Evolutionary conservation across 2,329 filamentous ascomycete genomes (phyloP), one percentile per base, ranked within the genome.

Genomic region (Delphinella strobiligena): DNA sequence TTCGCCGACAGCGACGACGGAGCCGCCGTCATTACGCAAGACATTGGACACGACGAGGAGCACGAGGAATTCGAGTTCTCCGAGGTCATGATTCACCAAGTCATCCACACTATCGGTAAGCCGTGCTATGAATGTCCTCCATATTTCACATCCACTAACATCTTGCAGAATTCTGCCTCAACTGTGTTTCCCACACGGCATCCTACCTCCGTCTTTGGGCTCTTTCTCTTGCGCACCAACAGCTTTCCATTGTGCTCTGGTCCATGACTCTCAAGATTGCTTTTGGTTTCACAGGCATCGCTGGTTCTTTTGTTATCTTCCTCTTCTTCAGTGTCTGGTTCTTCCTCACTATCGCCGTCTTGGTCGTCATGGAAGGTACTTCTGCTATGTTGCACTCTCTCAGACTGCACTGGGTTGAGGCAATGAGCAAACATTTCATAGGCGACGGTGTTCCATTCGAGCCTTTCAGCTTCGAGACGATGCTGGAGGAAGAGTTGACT

Each of bases 171-270:
- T 98, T 98, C 69, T 98, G 91, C 60, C 74, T 98, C 53, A 98
- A 98, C 71, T 96, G 89, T 61, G 89, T 98, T 47, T 98, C 91
- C 19, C 91, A 98, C 66, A 98, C 93, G 4, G 91, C 91, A 4
- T 98, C 91, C 1, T 98, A 98, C 64, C 82, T 98, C 35, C 91
- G 91, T 70, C 82, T 98, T 33, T 98, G 91, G 91, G 91, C 91
- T 22, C 64, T 98, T 52, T 98, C 91, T 2, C 80, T 98, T 44
- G 91, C 91, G 22, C 91, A 98, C 70, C 91, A 98, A 62, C 91
- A 96, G 72, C 79, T 98, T 45, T 94, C 86, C 36, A 82, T 88
- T 48, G 91, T 98, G 47, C 74, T 98, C 35, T 98, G 91, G 91
- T 75, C 75, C 53, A 98, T 98, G 91, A 98, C 91, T 1, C 71